Evolutionary conservation across 2,329 filamentous ascomycete species (phyloP), one percentile per base, ranked within the genome.

Genomic region (Anthostomella pinea): DNA sequence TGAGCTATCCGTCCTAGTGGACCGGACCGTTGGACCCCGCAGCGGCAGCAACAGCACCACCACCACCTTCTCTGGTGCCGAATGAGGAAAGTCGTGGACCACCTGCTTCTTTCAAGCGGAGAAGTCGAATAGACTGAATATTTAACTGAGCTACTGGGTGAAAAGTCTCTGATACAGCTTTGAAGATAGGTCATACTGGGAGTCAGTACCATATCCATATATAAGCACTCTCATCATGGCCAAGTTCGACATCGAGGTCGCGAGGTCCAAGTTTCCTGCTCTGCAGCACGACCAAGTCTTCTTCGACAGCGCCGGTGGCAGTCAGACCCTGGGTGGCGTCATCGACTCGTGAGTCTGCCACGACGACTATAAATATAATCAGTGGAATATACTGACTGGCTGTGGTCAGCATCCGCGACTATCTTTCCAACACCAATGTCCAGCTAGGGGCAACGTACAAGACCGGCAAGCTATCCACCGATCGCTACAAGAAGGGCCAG

Each of bases 241-340:
- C 33, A 45, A 50, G 10, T 75, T 85, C 49, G 69, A 83, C 48
- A 69, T 86, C 31, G 53, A 68, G 7, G 63, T 67, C 31, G 70
- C 75, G 19, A 72, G 81, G 41, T 66, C 70, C 43, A 69, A 73
- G 35, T 90, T 90, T 65, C 85, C 85, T 21, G 82, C 84, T 10
- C 61, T 90, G 24, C 63, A 72, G 25, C 71, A 79, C 41, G 68
- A 79, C 30, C 83, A 88, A 53, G 70, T 89, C 32, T 88, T 77
- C 57, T 75, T 90, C 48, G 85, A 91, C 56, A 90, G 90, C 56
- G 86, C 84, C 8, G 85, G 85, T 13, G 85, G 85, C 23, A 86
- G 79, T 54, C 85, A 90, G 53, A 72, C 78, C 1, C 64, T 90
- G 3, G 76, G 75, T 17, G 67, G 72, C 11, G 86, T 87, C 11